Percentiles rank a stretch among this genome's conserved stretches.
Conservation (phyloP, 129 eudicot genomes). For the Flaveria bidentis region DNA sequence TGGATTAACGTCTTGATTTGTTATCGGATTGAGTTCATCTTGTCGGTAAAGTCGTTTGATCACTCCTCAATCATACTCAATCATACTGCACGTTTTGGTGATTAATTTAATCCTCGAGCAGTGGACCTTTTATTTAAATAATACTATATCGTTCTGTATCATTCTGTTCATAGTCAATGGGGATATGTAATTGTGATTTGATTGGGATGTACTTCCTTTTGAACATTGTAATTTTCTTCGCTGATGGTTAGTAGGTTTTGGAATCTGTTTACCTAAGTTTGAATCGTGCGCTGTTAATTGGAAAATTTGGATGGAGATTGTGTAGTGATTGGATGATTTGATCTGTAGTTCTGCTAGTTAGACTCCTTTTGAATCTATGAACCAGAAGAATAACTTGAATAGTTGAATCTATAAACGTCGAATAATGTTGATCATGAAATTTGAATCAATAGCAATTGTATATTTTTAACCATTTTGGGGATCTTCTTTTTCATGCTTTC, state of each 20-base stretch:
- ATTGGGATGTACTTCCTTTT: not conserved
- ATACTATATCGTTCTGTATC: not conserved
- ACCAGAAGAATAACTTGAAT: conserved; percentile 23
- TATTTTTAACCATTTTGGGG: not conserved
- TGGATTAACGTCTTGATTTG: not conserved
- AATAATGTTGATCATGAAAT: not conserved
- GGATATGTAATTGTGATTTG: conserved; percentile 5
- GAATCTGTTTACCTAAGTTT: not conserved
- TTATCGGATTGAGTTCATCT: not conserved
- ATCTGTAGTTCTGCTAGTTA: conserved; percentile 14
- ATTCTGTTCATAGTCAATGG: conserved; percentile 7
- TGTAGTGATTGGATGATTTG: conserved; percentile 28
- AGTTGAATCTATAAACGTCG: not conserved
- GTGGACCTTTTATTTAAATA: conserved; percentile 12
- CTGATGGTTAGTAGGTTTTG: not conserved
- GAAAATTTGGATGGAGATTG: not conserved
- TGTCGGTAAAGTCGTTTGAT: conserved; percentile 1
- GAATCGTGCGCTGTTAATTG: conserved; percentile 7
- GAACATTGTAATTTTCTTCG: not conserved
- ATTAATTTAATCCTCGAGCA: conserved; percentile 17
- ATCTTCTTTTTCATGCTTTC: conserved; percentile 9
- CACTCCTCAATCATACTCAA: conserved; percentile 30
- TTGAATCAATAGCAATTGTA: conserved; percentile 3
- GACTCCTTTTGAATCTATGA: conserved; percentile 24
- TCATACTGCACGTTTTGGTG: conserved; percentile 14